phyloP scores from a whole-genome alignment of 305 asterid genomes.

The Fraxinus angustifolia region DNA sequence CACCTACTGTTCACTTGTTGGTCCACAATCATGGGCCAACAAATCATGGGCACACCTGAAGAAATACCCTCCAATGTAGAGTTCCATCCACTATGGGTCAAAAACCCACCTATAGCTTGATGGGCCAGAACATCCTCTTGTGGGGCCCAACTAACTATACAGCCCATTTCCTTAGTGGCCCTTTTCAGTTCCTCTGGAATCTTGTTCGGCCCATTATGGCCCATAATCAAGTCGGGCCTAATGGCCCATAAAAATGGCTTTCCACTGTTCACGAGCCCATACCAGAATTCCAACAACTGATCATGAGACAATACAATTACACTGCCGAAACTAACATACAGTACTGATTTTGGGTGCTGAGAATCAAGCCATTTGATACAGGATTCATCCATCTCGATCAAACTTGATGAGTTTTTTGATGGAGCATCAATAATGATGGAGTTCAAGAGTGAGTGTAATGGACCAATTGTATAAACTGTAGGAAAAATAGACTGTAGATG shows the following conservation, averaged over 20 bases:
- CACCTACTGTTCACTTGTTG: conserved; percentile 41
- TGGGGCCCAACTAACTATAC: conserved; percentile 40
- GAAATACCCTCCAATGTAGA: conserved; percentile 40
- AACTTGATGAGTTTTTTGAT: conserved; percentile 19
- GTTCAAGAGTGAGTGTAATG: conserved; percentile 25
- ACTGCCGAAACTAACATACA: conserved; percentile 43
- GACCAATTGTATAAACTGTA: conserved; percentile 40
- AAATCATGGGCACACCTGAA: conserved; percentile 43
- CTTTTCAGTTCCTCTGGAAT: conserved; percentile 26
- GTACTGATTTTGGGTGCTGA: conserved; percentile 33
- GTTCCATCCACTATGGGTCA: conserved; percentile 49
- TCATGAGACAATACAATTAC: conserved; percentile 8
- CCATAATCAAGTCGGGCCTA: conserved; percentile 28
- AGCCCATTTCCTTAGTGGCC: conserved; percentile 19
- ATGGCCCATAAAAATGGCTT: conserved; percentile 37
- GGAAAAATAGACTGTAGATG: conserved; percentile 39
- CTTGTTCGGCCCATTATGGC: conserved; percentile 6
- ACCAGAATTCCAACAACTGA: conserved; percentile 38
- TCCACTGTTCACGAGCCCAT: conserved; percentile 35
- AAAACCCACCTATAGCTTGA: conserved; percentile 34
- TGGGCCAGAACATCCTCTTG: conserved; percentile 43
- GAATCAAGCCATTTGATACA: conserved; percentile 41
- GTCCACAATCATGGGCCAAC: conserved; percentile 34
- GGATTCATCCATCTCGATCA: conserved; percentile 25
- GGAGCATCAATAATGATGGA: background rate